These are phyloP conservation scores for Phytophthora litchii DNA, from an alignment of 352 stramenopile genomes.

Conservation along the genomic window DNA sequence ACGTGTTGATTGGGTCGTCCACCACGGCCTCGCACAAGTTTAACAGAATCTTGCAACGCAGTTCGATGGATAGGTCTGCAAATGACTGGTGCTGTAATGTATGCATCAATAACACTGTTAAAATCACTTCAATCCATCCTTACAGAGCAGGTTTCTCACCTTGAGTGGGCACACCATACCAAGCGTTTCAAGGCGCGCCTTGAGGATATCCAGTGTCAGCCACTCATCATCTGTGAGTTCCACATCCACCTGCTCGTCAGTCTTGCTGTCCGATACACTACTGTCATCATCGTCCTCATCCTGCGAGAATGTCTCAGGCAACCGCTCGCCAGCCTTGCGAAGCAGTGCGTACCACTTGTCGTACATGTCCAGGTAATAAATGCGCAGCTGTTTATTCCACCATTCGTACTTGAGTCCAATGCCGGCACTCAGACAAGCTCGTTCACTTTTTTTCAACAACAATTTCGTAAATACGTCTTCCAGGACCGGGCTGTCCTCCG, in stretches of 20 bases:
- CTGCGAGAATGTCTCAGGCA: slow-evolving; percentile 69
- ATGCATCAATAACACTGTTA: slow-evolving; percentile 7
- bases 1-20: slow-evolving; percentile 82
- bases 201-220: slow-evolving; percentile 69
- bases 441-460: slow-evolving; percentile 83
- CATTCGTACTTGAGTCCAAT: slow-evolving; percentile 88
- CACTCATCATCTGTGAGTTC: slow-evolving; percentile 84
- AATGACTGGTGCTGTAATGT: slow-evolving; percentile 73
- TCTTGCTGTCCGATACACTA: slow-evolving; percentile 29
- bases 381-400: slow-evolving; percentile 87
- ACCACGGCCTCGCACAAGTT: slow-evolving; percentile 85
- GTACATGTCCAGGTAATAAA: slow-evolving; percentile 86
- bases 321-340: slow-evolving; percentile 69
- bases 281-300: slow-evolving; percentile 62
- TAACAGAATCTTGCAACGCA: slow-evolving; percentile 83
- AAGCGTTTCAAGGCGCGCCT: slow-evolving; percentile 54
- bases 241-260: slow-evolving; percentile 60
- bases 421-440: slow-evolving; percentile 70
- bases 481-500: slow-evolving; percentile 66
- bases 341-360: slow-evolving; percentile 82
- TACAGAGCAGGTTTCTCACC: slow-evolving; percentile 22
- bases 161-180: slow-evolving; percentile 63
- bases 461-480: slow-evolving; percentile 90
- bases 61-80: slow-evolving; percentile 64
- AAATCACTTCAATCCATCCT: not conserved